These are phyloP conservation scores for Cryptococcus neoformans DNA, from an alignment of 1,284 basidiomycete species.

Conservation along the genomic window DNA sequence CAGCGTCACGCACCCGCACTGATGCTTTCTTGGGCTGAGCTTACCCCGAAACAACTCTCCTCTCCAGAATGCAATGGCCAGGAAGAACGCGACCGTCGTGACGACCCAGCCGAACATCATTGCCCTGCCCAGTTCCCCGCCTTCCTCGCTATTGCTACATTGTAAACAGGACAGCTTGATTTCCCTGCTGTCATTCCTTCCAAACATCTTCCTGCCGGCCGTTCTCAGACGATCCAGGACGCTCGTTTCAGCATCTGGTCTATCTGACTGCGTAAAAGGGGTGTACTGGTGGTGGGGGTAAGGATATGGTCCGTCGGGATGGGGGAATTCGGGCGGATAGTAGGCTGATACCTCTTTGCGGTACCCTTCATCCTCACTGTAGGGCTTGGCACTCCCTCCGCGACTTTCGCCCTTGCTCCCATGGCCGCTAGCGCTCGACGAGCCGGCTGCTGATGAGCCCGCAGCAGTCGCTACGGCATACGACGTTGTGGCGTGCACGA, in stretches of 20 bases:
- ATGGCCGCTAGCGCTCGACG: background rate
- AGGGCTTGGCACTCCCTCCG: background rate
- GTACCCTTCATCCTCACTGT: background rate
- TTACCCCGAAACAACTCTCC: slow-evolving; percentile 43
- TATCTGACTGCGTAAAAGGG: background rate
- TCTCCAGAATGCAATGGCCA: slow-evolving; percentile 41
- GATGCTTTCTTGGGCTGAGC: slow-evolving; percentile 3
- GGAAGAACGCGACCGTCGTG: slow-evolving; percentile 39
- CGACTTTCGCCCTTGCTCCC: background rate
- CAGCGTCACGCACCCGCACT: background rate
- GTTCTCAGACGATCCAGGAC: background rate
- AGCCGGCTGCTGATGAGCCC: background rate
- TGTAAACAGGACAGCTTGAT: background rate
- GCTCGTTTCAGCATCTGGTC: background rate
- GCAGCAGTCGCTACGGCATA: background rate
- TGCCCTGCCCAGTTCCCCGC: slow-evolving; percentile 28
- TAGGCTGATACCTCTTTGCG: background rate
- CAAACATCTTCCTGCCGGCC: too few relatives aligned
- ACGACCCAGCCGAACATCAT: slow-evolving; percentile 45
- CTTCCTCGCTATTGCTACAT: background rate
- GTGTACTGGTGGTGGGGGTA: background rate
- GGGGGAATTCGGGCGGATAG: background rate
- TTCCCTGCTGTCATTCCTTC: too few relatives aligned
- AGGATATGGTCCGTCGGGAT: background rate
- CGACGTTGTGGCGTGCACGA: slow-evolving; percentile 16